phyloP scores from a whole-genome alignment of 2,329 filamentous ascomycete genomes.

The Arthrobotrys musiformis region DNA sequence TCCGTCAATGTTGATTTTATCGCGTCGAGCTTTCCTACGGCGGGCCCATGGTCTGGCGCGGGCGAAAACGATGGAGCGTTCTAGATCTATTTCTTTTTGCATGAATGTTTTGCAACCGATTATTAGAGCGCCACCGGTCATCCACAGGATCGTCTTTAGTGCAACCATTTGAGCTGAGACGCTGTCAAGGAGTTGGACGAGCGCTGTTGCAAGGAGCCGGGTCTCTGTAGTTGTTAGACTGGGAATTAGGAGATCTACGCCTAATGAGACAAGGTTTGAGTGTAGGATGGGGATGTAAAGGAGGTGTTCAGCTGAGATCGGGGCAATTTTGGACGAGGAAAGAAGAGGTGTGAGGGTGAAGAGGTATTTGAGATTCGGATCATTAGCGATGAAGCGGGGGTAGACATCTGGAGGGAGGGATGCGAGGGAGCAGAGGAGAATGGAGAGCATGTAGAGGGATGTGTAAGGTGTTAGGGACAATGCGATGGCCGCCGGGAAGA shows the following conservation, averaged over 20 bases:
- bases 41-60: slow-evolving; percentile 63
- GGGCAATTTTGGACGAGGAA: slow-evolving; percentile 28
- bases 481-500: slow-evolving; percentile 58
- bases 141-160: slow-evolving; percentile 85
- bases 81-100: slow-evolving; percentile 83
- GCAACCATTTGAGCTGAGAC: slow-evolving; percentile 84
- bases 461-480: slow-evolving; percentile 57
- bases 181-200: slow-evolving; percentile 84
- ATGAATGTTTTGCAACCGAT: slow-evolving; percentile 78
- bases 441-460: slow-evolving; percentile 57
- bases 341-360: slow-evolving; percentile 57
- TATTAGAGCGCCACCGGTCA: slow-evolving; percentile 80
- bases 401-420: slow-evolving; percentile 57
- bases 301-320: slow-evolving; percentile 46
- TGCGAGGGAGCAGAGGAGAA: slow-evolving; percentile 57
- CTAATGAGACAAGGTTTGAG: slow-evolving; percentile 55
- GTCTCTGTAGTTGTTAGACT: slow-evolving; percentile 71
- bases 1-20: slow-evolving; percentile 58
- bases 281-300: slow-evolving; percentile 59
- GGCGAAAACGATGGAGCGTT: slow-evolving; percentile 74
- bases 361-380: slow-evolving; percentile 58
- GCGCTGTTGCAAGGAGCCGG: slow-evolving; percentile 81
- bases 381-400: slow-evolving; percentile 55
- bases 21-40: slow-evolving; percentile 61
- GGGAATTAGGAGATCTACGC: slow-evolving; percentile 58